Evolutionary conservation across 345 rosid species (phyloP).

Genomic region (Corchorus olitorius): DNA sequence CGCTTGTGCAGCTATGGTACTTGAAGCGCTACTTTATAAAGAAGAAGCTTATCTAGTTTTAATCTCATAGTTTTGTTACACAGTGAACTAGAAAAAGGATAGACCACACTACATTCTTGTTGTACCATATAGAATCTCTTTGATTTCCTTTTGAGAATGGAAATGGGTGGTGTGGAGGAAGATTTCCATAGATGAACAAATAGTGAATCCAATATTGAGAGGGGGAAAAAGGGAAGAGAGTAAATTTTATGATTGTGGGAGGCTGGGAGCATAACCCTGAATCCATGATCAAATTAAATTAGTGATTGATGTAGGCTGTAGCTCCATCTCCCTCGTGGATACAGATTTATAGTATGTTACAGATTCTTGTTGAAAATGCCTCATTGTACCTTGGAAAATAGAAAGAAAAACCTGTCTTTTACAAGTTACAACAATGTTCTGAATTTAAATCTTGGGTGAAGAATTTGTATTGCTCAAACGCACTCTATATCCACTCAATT

Average conservation of each 20-base stretch:
- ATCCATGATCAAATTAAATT: neutral
- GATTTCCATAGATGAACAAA: neutral
- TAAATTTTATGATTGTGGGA: neutral
- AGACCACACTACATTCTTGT: neutral
- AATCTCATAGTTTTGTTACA: neutral
- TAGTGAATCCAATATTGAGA: neutral
- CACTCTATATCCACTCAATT: no score
- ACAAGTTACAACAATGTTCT: no score
- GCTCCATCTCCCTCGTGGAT: neutral
- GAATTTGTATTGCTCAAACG: no score
- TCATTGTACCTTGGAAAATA: no score
- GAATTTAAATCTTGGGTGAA: no score
- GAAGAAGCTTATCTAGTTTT: conserved; percentile 71
- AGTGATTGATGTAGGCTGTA: neutral
- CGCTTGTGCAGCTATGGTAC: conserved; percentile 62
- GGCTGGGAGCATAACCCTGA: neutral
- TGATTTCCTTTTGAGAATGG: neutral
- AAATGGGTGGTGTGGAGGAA: neutral
- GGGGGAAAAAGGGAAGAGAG: neutral
- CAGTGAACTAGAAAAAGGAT: neutral
- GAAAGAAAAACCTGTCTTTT: no score
- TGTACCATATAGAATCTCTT: neutral
- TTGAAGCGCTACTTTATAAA: conserved; percentile 62
- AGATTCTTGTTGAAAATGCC: neutral
- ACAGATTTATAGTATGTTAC: neutral